Conservation (phyloP, 2,329 filamentous ascomycete species). For the Claviceps maximensis region DNA sequence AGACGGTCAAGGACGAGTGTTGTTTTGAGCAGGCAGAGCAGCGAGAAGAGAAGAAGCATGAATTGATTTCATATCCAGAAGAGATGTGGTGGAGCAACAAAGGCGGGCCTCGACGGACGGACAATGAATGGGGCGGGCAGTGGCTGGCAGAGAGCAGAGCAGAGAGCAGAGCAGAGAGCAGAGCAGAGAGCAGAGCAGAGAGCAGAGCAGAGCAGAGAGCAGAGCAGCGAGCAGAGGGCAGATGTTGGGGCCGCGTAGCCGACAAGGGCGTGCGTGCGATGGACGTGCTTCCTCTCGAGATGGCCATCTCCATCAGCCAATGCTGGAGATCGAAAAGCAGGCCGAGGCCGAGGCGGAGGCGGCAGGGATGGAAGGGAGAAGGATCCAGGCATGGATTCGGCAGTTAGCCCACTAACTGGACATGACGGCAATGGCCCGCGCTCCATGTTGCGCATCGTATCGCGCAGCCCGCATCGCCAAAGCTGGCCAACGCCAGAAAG, state of each 20-base stretch:
- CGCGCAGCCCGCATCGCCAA: too few species aligned
- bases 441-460: too few species aligned
- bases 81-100: background rate
- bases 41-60: background rate
- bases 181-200: too few species aligned
- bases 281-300: conserved; percentile 2
- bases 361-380: background rate
- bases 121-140: background rate
- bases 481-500: too few species aligned
- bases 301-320: conserved; percentile 1
- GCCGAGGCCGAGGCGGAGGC: background rate
- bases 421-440: background rate
- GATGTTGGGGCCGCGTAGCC: too few species aligned
- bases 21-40: background rate
- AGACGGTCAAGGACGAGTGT: background rate
- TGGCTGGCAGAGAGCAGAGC: too few species aligned
- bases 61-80: background rate
- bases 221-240: too few species aligned
- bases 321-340: conserved; percentile 5
- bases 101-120: background rate
- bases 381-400: background rate
- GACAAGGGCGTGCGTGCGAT: conserved; percentile 1
- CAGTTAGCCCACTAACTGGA: conserved; percentile 1
- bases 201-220: too few species aligned
- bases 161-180: too few species aligned